Base-by-base conservation (phyloP, 768 basidiomycete species). In the Nevesoporus exiguus region DNA sequence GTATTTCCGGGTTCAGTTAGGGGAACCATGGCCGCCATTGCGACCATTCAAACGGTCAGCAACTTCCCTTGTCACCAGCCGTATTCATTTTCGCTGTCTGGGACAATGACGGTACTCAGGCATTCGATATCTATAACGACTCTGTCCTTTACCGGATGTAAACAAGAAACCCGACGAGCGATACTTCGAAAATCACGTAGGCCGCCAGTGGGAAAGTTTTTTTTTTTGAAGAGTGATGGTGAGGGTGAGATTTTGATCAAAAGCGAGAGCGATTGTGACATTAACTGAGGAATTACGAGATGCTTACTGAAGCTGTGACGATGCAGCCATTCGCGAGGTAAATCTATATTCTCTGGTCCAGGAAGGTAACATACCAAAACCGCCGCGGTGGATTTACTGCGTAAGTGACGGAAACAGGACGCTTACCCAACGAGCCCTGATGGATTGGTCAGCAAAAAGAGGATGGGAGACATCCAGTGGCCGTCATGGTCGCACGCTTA, bases 351-450 rank as follows among this genome's bases (percentile, higher is more conserved):
- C 33, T 60, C 46, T 69, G 67, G 11, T 7, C 40, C 0, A 55
- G 7, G 43, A 14, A 46, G 0, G 46, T 31, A 25, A 59, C 24
- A 15, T 52, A 57, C 5, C 47, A 53, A 10, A 56, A 54, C 3
- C 6, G 47, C 31, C 27, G 52, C 11, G 51, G 54, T 0, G 65
- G 64, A 11, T 52, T 59, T 11, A 47, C 50, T 11, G 63, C 14
- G 19, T 56, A 62, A 15, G 67, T 39, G 48, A 67, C 55, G 15
- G 67, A 69, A 60, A 10, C 29, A 68, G 40, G 36, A 68, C 56
- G 50, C 69, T 68, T 22, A 52, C 47, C 13, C 67, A 62, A 51
- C 62, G 60, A 8, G 51, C 47, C 67, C 67, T 71, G 33, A 1
- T 15, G 11, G 15, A 30, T 24, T 13, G 29, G 30, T 31, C 44